Conservation (phyloP, 1,284 basidiomycete species). For the Heterobasidion occidentale region DNA sequence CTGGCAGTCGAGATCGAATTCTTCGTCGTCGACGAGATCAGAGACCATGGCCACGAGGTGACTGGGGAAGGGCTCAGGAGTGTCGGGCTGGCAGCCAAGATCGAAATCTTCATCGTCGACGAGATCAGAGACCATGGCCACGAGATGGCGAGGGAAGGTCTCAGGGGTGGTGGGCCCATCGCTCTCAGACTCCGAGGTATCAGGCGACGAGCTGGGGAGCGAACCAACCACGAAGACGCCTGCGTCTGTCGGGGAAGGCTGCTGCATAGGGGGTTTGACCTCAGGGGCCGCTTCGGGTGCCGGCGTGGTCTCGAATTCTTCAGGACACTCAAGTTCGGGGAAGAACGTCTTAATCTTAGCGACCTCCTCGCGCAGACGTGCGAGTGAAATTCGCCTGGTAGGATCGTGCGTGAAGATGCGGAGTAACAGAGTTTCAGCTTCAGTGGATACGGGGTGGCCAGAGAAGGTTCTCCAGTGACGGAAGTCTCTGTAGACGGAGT, state of each 20-base stretch:
- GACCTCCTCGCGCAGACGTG: constrained; percentile 55
- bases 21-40: too few species aligned
- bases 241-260: neutral
- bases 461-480: neutral
- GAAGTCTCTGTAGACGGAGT: constrained; percentile 38
- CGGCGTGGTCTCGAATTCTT: neutral
- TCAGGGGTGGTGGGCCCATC: neutral
- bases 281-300: neutral
- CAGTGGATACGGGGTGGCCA: constrained; percentile 31
- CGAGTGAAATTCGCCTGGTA: constrained; percentile 37
- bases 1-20: too few species aligned
- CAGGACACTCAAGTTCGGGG: neutral
- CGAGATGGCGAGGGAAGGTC: neutral
- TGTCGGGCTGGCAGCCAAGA: too few species aligned
- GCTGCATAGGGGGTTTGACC: neutral
- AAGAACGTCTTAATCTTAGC: constrained; percentile 61
- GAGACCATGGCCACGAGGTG: too few species aligned
- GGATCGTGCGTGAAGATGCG: neutral
- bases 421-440: constrained; percentile 23
- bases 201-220: neutral
- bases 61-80: too few species aligned
- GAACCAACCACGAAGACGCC: neutral
- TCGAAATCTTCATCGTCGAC: neutral
- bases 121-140: neutral
- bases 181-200: neutral